These are phyloP conservation scores for Boletus pseudo-olivaceus DNA, from an alignment of 768 basidiomycete genomes.

Conservation along the genomic window DNA sequence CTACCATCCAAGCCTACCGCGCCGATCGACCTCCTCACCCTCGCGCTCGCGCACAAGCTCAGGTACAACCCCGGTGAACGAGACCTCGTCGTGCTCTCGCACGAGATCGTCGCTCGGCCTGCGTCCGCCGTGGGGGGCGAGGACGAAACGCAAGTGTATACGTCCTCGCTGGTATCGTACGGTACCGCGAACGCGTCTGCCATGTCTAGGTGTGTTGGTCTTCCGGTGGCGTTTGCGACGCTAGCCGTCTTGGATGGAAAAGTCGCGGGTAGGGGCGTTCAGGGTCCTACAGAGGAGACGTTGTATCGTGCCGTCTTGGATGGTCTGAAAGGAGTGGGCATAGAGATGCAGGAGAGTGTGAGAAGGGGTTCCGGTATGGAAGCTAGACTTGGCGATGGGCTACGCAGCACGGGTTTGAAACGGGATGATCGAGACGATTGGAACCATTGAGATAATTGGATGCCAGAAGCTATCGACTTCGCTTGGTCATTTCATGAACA, in stretches of 20 bases:
- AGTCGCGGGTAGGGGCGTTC: conserved; percentile 54
- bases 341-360: conserved; percentile 39
- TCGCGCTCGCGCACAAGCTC: conserved; percentile 67
- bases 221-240: conserved; percentile 84
- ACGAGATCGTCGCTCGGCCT: conserved; percentile 64
- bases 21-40: conserved; percentile 74
- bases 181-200: conserved; percentile 62
- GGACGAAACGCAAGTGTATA: conserved; percentile 51
- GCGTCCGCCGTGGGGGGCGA: background rate
- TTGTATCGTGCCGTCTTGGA: conserved; percentile 63
- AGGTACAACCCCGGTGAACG: conserved; percentile 67
- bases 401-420: conserved; percentile 7
- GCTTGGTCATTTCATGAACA: background rate
- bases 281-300: conserved; percentile 56
- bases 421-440: background rate
- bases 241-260: conserved; percentile 65
- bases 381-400: conserved; percentile 29
- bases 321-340: conserved; percentile 49
- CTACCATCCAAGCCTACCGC: conserved; percentile 41
- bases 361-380: conserved; percentile 46
- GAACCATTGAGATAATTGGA: background rate
- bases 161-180: conserved; percentile 62
- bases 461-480: background rate
- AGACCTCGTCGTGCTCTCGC: conserved; percentile 84
- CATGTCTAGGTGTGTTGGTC: conserved; percentile 88